Evolutionary conservation across 2,329 filamentous ascomycete genomes (phyloP), one percentile per base, ranked within the genome.

Genomic region (Achaetomium macrosporum): DNA sequence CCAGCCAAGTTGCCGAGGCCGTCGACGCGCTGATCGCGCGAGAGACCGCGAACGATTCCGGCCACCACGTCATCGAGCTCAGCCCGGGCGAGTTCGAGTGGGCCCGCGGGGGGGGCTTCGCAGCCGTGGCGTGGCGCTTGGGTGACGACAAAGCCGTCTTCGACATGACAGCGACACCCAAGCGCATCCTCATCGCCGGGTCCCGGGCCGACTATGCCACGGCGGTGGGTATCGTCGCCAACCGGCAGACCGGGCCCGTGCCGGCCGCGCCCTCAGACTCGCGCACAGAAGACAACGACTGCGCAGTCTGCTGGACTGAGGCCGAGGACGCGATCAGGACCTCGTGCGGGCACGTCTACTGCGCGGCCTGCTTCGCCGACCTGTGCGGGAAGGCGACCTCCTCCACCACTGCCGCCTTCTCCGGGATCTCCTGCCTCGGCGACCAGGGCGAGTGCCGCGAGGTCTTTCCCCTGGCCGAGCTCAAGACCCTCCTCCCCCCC

Each of bases 331-430:
- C 68, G 0, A 51, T 75, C 12, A 58, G 40, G 10, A 71, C 65
- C 5, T 40, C 47, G 2, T 76, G 74, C 56, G 61, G 57, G 1
- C 74, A 77, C 53, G 37, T 64, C 11, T 76, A 75, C 55, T 77
- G 73, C 57, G 54, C 58, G 0, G 63, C 65, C 17, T 77, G 74
- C 56, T 74, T 77, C 44, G 60, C 66, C 43, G 59, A 61, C 39
- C 56, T 69, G 9, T 69, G 69, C 51, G 19, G 36, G 16, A 25
- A 46, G 25, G 47, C 58, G 39, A 51, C 49, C 13, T 59, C 53
- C 39, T 51, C 48, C 31, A 56, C 50, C 46, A 54, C 52, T 7
- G 52, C 47, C 15, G 41, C 56, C 46, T 5, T 47, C 11, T 25
- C 25, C 25, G 25, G 4, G 25, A 51, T 72, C 42, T 36, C 17